Percentiles rank a stretch among this genome's conserved stretches.
Evolutionary conservation across 2,329 filamentous ascomycete genomes (phyloP).

Genomic region (Boeremia lycopersici): DNA sequence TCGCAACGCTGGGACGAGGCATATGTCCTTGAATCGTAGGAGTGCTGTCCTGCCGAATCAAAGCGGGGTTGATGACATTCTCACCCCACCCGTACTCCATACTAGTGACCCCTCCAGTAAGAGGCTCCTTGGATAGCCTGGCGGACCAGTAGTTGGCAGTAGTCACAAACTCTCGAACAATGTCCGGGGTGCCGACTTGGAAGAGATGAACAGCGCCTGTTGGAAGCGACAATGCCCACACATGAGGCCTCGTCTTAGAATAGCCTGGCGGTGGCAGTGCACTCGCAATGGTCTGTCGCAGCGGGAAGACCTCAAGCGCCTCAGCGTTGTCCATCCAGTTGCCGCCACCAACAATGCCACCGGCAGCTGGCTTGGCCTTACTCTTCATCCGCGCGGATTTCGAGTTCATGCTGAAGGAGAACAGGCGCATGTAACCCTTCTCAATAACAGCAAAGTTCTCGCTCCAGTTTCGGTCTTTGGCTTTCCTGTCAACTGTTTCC

Average conservation of each 20-base stretch:
- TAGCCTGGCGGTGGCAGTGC: constrained; percentile 90
- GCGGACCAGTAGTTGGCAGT: constrained; percentile 99
- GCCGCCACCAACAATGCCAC: constrained; percentile 83
- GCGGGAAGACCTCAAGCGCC: constrained; percentile 81
- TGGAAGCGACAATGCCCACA: constrained; percentile 91
- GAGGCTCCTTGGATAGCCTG: constrained; percentile 87
- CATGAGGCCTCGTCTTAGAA: constrained; percentile 85
- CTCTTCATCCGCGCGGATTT: constrained; percentile 75
- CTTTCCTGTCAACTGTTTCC: constrained; percentile 86
- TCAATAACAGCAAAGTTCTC: constrained; percentile 97
- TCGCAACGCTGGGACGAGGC: constrained; percentile 62
- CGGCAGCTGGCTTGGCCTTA: constrained; percentile 61
- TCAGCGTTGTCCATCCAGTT: constrained; percentile 99
- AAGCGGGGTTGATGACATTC: constrained; percentile 67
- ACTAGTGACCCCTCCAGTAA: constrained; percentile 92
- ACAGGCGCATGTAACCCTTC: constrained; percentile 90
- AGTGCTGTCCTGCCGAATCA: constrained; percentile 50
- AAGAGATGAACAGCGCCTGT: constrained; percentile 97
- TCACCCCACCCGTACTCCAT: constrained; percentile 98
- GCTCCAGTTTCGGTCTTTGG: constrained; percentile 91
- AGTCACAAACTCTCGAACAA: constrained; percentile 90
- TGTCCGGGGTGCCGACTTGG: constrained; percentile 93
- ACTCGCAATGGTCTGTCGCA: constrained; percentile 91
- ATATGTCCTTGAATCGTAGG: constrained; percentile 42
- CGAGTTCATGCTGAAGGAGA: constrained; percentile 81